phyloP scores from a whole-genome alignment of 2,329 filamentous ascomycete genomes.

The Pseudogymnoascus sp. region DNA sequence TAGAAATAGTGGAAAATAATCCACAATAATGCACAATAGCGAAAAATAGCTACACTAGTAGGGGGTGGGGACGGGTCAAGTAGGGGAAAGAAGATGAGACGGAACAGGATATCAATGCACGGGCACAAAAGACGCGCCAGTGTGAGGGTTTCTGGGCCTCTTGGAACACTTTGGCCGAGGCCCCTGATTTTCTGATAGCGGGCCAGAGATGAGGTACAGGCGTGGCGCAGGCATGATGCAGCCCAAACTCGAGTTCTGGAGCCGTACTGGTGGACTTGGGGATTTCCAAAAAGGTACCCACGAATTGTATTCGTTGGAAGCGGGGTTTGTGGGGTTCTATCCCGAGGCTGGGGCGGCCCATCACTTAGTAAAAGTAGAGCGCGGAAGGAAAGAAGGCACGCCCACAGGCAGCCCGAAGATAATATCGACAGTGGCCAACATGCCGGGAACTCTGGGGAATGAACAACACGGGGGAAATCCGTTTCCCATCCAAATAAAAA shows the following conservation, averaged over 20 bases:
- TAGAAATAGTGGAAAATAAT: background rate
- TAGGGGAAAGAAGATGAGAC: background rate
- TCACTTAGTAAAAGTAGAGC: background rate
- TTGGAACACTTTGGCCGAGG: background rate
- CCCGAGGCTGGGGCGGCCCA: background rate
- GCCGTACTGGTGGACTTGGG: background rate
- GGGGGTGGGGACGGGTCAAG: background rate
- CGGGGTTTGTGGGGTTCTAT: background rate
- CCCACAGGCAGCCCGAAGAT: background rate
- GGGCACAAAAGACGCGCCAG: background rate
- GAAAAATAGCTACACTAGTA: background rate
- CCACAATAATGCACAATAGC: background rate
- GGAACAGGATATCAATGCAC: background rate
- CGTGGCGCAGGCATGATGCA: background rate
- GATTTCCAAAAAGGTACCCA: background rate
- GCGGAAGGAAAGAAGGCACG: background rate
- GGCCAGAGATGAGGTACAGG: background rate
- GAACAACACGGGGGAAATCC: background rate
- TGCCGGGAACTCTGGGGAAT: background rate
- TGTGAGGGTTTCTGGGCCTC: background rate
- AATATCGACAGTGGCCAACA: background rate
- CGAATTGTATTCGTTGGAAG: background rate
- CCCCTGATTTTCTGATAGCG: background rate
- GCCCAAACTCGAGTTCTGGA: background rate
- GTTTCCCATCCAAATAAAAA: background rate